Base-by-base conservation (phyloP, 2,329 filamentous ascomycete genomes). In the Rhexocercosporidium sp. region DNA sequence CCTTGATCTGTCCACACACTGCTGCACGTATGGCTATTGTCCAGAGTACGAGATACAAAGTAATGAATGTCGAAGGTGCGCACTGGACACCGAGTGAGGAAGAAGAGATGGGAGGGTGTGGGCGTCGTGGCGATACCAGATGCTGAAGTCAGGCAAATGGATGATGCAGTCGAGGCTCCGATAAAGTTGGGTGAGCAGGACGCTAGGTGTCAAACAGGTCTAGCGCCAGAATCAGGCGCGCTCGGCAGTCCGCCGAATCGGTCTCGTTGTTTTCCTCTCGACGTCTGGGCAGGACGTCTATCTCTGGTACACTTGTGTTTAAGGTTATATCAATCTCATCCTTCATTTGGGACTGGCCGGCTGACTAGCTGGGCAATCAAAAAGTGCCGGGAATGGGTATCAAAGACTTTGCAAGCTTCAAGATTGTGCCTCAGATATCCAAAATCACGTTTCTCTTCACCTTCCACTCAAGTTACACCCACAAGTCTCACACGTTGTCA, bases 111-210 rank as follows among this genome's bases (percentile, higher is more conserved):
- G 16, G 14, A 34, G 14, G 22, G 18, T n/a, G 14, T 14, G 20
- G 46, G 29, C 46, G 62, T 61, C 22, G 56, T 51, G 46, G 31
- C 37, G 31, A 53, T 59, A 59, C 62, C 62, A 59, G 63, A 65
- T 61, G 46, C 46, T 61, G 47, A 53, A 34, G 25, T 37, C 34
- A 60, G 46, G 44, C 53, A 65, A 65, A 41, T 57, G 41, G 34
- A 60, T 56, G 63, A 65, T 65, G 56, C 63, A 54, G 46, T 64
- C 56, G 63, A 61, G 46, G 63, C 54, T 59, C 9, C 31, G 31
- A 41, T 53, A 41, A 54, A 54, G 47, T 56, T 63, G 47, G 27
- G 44, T 34, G n/a, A 39, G 14, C 12, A 8, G 2, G 2, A 14
- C 31, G 46, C 59, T 62, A 62, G 46, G 9, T 11, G 18, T 3